phyloP scores from a whole-genome alignment of 2,329 filamentous ascomycete genomes.

The Colletotrichum sp. region DNA sequence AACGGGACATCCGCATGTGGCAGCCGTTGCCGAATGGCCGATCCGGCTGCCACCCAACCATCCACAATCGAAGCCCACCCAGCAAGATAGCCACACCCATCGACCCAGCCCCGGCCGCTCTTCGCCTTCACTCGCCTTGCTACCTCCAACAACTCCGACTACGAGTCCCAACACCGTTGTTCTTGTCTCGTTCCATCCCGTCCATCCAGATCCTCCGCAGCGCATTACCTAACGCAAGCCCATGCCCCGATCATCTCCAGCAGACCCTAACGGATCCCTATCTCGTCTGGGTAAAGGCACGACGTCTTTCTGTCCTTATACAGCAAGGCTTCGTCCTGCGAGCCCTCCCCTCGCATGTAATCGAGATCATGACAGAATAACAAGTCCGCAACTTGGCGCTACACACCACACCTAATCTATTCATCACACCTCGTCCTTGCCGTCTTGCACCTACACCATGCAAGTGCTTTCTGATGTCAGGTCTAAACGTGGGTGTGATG shows the following conservation, averaged over 20 bases:
- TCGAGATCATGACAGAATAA: slow-evolving; percentile 13
- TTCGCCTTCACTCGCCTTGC: neutral
- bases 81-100: neutral
- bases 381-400: neutral
- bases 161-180: neutral
- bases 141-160: neutral
- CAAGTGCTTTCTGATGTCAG: slow-evolving; percentile 20
- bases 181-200: neutral
- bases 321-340: neutral
- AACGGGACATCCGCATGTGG: neutral
- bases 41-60: slow-evolving; percentile 9
- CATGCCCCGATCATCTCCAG: neutral
- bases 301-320: slow-evolving; percentile 1
- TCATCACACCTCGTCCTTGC: slow-evolving; percentile 7
- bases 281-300: slow-evolving; percentile 1
- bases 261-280: neutral
- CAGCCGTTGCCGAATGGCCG: slow-evolving; percentile 14
- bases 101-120: neutral
- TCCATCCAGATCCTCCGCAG: neutral
- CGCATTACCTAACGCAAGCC: neutral
- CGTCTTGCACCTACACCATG: slow-evolving; percentile 5
- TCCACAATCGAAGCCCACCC: neutral
- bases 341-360: slow-evolving; percentile 6
- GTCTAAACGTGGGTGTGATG: slow-evolving; percentile 5
- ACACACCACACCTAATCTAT: slow-evolving; percentile 10